phyloP scores from a whole-genome alignment of 2,329 filamentous ascomycete genomes.

The Mycosphaerella arachidis region DNA sequence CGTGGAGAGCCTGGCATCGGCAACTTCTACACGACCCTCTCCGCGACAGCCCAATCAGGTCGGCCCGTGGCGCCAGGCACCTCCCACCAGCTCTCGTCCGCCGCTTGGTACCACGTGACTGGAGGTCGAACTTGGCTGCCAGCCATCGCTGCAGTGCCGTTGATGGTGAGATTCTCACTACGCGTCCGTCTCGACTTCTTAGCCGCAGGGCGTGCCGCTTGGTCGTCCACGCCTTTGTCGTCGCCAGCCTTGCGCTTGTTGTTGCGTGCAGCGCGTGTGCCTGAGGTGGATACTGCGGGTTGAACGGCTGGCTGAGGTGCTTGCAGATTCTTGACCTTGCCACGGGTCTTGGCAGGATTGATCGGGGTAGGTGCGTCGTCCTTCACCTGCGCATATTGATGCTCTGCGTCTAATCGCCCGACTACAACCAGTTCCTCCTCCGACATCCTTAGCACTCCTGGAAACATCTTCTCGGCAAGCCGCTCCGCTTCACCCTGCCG shows the following conservation, averaged over 20 bases:
- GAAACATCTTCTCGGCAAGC: no score
- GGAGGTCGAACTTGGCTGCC: neutral
- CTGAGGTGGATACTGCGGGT: neutral
- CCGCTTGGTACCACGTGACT: neutral
- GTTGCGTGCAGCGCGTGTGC: neutral
- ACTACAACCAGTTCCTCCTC: neutral
- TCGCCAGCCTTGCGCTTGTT: neutral
- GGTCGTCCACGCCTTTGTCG: neutral
- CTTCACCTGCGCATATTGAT: neutral
- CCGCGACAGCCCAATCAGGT: neutral
- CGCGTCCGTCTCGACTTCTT: neutral
- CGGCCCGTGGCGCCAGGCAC: neutral
- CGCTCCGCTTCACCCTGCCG: no score
- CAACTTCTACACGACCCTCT: neutral
- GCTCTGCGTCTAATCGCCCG: neutral
- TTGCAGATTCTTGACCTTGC: neutral
- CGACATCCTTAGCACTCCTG: no score
- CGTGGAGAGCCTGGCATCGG: neutral
- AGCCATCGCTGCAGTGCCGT: neutral
- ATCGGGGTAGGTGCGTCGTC: neutral
- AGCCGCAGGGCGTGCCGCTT: neutral
- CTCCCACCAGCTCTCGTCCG: neutral
- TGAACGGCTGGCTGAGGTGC: neutral
- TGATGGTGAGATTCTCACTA: neutral
- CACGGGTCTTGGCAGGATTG: neutral